Conservation (phyloP, 2,329 filamentous ascomycete species). For the Xylariaceae sp. region DNA sequence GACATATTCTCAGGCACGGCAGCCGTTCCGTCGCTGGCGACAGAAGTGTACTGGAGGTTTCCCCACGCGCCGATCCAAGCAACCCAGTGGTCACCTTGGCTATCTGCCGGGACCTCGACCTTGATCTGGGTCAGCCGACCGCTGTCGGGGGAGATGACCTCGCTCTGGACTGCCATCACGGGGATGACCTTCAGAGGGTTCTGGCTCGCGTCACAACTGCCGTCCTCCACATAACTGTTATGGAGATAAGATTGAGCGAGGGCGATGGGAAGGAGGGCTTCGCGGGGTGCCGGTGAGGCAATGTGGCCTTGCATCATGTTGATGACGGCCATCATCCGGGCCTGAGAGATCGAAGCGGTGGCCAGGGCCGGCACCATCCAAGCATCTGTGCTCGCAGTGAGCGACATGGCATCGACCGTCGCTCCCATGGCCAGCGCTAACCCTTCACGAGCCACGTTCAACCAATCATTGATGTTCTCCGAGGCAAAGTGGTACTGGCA, state of each 20-base stretch:
- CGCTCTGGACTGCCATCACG: slow-evolving; percentile 17
- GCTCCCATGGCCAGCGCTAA: slow-evolving; percentile 28
- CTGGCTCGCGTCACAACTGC: slow-evolving; percentile 16
- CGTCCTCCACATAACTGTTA: slow-evolving; percentile 24
- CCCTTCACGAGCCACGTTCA: slow-evolving; percentile 19
- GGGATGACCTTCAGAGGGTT: slow-evolving; percentile 15
- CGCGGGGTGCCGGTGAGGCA: slow-evolving; percentile 28
- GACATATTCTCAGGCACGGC: slow-evolving; percentile 28
- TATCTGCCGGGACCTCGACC: slow-evolving; percentile 17
- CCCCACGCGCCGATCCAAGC: slow-evolving; percentile 36
- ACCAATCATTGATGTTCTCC: slow-evolving; percentile 24
- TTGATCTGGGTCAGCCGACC: slow-evolving; percentile 16
- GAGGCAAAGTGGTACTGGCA: slow-evolving; percentile 24
- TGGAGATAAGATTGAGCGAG: slow-evolving; percentile 30
- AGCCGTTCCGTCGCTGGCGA: slow-evolving; percentile 18
- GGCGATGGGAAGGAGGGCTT: slow-evolving; percentile 26
- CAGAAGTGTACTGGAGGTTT: slow-evolving; percentile 25
- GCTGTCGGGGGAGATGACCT: slow-evolving; percentile 7
- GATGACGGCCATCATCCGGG: slow-evolving; percentile 30
- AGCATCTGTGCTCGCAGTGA: slow-evolving; percentile 25
- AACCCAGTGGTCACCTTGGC: slow-evolving; percentile 20
- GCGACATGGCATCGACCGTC: slow-evolving; percentile 25
- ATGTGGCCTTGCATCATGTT: slow-evolving; percentile 36
- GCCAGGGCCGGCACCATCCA: slow-evolving; percentile 30
- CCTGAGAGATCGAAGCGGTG: slow-evolving; percentile 30